These are phyloP conservation scores for Coemansia javaensis DNA, from an alignment of 192 early-diverging fungal species.

Conservation along the genomic window DNA sequence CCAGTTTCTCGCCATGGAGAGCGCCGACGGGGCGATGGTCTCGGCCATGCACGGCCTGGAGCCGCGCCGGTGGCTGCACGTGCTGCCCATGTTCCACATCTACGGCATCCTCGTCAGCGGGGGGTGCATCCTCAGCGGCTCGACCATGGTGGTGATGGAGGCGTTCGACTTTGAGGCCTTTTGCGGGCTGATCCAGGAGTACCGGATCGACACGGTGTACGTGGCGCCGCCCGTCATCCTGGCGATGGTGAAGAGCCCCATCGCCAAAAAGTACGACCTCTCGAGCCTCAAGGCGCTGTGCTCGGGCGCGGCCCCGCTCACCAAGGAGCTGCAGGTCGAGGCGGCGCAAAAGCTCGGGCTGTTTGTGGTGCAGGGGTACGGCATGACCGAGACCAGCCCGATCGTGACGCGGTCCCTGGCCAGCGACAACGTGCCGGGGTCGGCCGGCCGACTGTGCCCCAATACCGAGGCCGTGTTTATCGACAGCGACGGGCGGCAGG, in stretches of 20 bases:
- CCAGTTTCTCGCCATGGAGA: conserved; percentile 53
- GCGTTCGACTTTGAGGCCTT: conserved; percentile 69
- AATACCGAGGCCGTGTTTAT: conserved; percentile 71
- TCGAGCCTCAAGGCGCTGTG: conserved; percentile 57
- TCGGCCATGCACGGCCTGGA: conserved; percentile 7
- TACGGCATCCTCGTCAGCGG: conserved; percentile 58
- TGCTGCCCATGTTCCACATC: conserved; percentile 71
- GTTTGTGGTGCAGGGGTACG: conserved; percentile 57
- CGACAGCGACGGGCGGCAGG: conserved; percentile 62
- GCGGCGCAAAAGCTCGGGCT: conserved; percentile 45
- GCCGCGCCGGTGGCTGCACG: conserved; percentile 36
- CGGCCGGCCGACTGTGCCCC: conserved; percentile 67
- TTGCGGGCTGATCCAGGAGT: conserved; percentile 61
- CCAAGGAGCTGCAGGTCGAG: conserved; percentile 58
- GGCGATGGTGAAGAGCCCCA: conserved; percentile 68
- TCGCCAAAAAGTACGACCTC: conserved; percentile 70
- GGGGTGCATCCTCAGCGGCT: conserved; percentile 44
- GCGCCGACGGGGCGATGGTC: conserved; percentile 9
- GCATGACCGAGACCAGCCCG: conserved; percentile 60
- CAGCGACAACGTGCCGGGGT: conserved; percentile 39
- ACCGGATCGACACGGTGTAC: conserved; percentile 61
- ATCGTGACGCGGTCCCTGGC: conserved; percentile 25
- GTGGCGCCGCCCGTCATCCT: conserved; percentile 68
- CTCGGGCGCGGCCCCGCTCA: conserved; percentile 79
- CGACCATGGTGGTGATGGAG: conserved; percentile 65